phyloP scores from a whole-genome alignment of 2,329 filamentous ascomycete genomes.

The Lasiodiplodia sp. region DNA sequence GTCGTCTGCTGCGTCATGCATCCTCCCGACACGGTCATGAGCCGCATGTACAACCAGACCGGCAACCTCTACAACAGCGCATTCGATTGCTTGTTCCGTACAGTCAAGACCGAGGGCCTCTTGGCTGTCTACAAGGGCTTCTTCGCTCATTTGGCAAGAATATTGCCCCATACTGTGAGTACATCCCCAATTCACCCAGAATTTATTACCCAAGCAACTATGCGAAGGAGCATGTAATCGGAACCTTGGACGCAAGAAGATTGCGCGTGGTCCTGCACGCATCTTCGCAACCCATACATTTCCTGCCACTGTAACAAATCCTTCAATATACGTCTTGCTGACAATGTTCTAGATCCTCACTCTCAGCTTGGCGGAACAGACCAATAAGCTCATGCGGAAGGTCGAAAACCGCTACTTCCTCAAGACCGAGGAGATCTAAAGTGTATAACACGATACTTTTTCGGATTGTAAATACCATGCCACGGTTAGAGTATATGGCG shows the following conservation, averaged over 20 bases:
- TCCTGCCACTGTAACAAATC: background rate
- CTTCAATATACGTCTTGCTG: background rate
- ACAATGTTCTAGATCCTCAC: conserved; percentile 72
- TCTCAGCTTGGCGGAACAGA: conserved; percentile 92
- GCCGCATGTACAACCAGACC: conserved; percentile 97
- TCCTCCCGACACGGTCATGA: conserved; percentile 99
- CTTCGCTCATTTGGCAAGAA: conserved; percentile 90
- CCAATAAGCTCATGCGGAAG: conserved; percentile 87
- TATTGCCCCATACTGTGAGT: conserved; percentile 85
- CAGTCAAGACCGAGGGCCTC: conserved; percentile 86
- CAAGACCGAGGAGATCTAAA: conserved; percentile 54
- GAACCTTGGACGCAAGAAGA: background rate
- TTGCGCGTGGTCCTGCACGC: background rate
- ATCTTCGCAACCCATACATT: background rate
- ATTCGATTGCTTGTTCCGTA: conserved; percentile 91
- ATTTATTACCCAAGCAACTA: background rate
- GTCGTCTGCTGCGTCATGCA: conserved; percentile 99
- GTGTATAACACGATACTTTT: conserved; percentile 45
- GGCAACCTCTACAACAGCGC: conserved; percentile 95
- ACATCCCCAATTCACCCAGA: background rate
- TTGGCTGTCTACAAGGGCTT: conserved; percentile 98
- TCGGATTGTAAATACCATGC: conserved; percentile 14
- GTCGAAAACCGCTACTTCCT: conserved; percentile 70
- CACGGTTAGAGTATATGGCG: background rate
- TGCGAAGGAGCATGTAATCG: background rate